Evolutionary conservation across 164 flowering plant genomes (phyloP).

Genomic region (Aristolochia fimbriata): DNA sequence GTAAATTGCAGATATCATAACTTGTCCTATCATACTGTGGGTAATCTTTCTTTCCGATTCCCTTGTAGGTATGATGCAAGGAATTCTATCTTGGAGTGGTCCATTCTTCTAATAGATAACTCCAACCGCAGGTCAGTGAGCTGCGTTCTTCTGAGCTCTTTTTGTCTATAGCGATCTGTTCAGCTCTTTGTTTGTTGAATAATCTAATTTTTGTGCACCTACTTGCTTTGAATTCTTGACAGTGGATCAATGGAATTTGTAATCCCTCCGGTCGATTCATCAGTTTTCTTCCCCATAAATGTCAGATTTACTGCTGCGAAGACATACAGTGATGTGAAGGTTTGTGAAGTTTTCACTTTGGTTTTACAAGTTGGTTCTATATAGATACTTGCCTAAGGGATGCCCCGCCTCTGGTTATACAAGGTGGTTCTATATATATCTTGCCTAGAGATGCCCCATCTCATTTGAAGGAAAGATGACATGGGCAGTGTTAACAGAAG

Average conservation of each 20-base stretch:
- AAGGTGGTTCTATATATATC: no score
- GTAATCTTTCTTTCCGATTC: neutral
- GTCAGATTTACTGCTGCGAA: slow-evolving; percentile 71
- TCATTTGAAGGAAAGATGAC: no score
- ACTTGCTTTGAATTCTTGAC: slow-evolving; percentile 15
- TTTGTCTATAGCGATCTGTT: neutral
- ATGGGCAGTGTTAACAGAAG: no score
- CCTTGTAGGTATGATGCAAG: slow-evolving; percentile 74
- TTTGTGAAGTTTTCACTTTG: slow-evolving; percentile 17
- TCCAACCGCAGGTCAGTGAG: slow-evolving; percentile 80
- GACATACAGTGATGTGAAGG: slow-evolving; percentile 90
- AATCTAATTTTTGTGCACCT: neutral
- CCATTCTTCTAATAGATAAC: slow-evolving; percentile 78
- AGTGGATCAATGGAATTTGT: slow-evolving; percentile 99
- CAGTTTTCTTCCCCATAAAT: slow-evolving; percentile 85
- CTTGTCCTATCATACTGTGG: neutral
- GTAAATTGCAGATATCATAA: slow-evolving; percentile 18
- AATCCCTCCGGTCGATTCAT: slow-evolving; percentile 82
- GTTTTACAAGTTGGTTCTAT: neutral
- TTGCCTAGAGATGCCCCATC: no score
- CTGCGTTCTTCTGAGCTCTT: neutral
- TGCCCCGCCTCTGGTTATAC: neutral
- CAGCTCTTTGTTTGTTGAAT: neutral
- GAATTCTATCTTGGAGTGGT: slow-evolving; percentile 81
- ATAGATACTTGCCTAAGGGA: no score